Base-by-base conservation (phyloP, 2,329 filamentous ascomycete species). In the Aulographum hederae region DNA sequence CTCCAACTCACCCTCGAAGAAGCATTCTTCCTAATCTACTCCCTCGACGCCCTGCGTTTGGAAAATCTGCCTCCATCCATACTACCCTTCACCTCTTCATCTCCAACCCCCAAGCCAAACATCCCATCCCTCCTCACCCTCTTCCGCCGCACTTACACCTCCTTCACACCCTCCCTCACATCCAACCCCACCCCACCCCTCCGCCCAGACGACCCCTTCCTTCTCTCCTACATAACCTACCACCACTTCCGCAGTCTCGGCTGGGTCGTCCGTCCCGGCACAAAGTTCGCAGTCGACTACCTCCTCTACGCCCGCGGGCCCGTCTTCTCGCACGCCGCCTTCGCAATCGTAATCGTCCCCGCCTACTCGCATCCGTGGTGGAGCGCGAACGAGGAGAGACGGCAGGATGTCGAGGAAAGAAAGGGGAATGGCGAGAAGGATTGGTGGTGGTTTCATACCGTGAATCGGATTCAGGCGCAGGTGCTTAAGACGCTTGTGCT, bases 211-310 rank as follows among this genome's bases (percentile, higher is more conserved):
- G 80, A 92, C 44, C 67, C 71, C 0, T 98, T 98, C 52, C 58
- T 95, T 14, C 52, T 93, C 1, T 75, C 81, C 35, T 98, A 95
- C 46, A 73, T 73, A 10, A 81, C 81, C 13, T 98, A 93, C 51
- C 89, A 98, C 48, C 86, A 98, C 50, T 98, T 93, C 57, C 77
- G 89, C 23, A 92, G 84, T 1, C 63, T 95, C 0, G 89, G 89
- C 16, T 98, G 89, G 86, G 81, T 94, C 1, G 78, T 91, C 1
- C 76, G 91, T 11, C 73, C 79, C 4, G 91, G 89, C 21, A 75
- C 92, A 49, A 98, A 98, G 48, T 98, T 98, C 44, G 81, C 80
- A 15, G 79, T 84, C 6, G 89, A 98, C 52, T 94, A 81, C 60
- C 60, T 98, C n/a, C 67, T 98, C 5, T 98, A 98, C 55, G 75